Evolutionary conservation across 2,329 filamentous ascomycete genomes (phyloP).

Genomic region (Cladosporium sp.): DNA sequence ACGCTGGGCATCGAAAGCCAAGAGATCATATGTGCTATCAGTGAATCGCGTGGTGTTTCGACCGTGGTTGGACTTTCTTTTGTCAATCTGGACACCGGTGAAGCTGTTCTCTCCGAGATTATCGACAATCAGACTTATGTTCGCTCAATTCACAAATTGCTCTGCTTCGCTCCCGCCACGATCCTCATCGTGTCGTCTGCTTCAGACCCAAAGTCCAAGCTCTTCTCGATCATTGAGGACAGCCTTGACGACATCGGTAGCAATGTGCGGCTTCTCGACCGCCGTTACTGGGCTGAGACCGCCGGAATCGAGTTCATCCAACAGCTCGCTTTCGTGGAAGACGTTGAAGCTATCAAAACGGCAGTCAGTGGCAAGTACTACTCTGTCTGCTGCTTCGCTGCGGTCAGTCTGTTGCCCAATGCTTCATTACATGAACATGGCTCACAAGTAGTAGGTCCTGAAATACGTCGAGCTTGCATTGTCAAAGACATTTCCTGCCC

Average conservation of each 20-base stretch:
- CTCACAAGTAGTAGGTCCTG: constrained; percentile 54
- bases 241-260: constrained; percentile 58
- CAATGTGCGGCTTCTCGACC: constrained; percentile 60
- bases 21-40: constrained; percentile 80
- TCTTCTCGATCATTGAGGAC: constrained; percentile 69
- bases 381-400: constrained; percentile 77
- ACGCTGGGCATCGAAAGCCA: constrained; percentile 56
- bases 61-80: constrained; percentile 83
- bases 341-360: constrained; percentile 75
- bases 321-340: constrained; percentile 71
- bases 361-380: constrained; percentile 80
- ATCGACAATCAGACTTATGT: constrained; percentile 91
- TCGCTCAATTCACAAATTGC: constrained; percentile 79
- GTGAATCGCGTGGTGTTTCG: constrained; percentile 79
- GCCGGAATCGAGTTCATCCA: constrained; percentile 73
- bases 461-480: constrained; percentile 73
- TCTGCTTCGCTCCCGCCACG: constrained; percentile 71
- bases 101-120: constrained; percentile 83
- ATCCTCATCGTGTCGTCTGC: constrained; percentile 72
- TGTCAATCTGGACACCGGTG: constrained; percentile 77
- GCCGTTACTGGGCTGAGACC: constrained; percentile 77
- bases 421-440: constrained; percentile 16
- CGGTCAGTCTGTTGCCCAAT: constrained; percentile 53
- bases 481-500: constrained; percentile 63
- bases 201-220: constrained; percentile 66